Evolutionary conservation across 345 rosid genomes (phyloP).

Genomic region (Triadica sebifera): DNA sequence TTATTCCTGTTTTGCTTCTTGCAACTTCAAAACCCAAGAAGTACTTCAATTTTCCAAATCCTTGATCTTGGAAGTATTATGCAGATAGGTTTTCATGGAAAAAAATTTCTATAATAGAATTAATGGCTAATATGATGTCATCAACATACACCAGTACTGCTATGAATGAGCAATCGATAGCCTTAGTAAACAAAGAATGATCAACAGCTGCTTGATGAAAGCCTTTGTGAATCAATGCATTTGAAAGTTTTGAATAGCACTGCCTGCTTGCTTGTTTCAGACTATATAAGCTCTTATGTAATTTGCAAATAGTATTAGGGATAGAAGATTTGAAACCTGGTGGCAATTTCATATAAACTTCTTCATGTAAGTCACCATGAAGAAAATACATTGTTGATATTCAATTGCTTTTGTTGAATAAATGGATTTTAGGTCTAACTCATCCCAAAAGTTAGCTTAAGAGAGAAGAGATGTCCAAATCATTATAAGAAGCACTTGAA

Average conservation of each 20-base stretch:
- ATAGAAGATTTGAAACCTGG: neutral
- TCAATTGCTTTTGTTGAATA: neutral
- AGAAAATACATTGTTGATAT: neutral
- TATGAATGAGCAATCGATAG: neutral
- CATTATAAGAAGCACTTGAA: no score
- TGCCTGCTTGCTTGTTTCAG: neutral
- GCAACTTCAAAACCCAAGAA: neutral
- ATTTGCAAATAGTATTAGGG: neutral
- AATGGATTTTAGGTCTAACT: no score
- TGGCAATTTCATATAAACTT: neutral
- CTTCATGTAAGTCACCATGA: neutral
- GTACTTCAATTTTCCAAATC: neutral
- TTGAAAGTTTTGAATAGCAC: neutral
- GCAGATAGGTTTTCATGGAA: neutral
- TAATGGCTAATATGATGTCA: neutral
- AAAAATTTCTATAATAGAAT: no score
- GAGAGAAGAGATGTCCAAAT: no score
- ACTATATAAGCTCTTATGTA: neutral
- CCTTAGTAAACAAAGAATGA: neutral
- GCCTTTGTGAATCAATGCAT: neutral
- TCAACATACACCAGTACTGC: neutral
- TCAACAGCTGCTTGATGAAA: neutral
- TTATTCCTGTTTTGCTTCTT: neutral
- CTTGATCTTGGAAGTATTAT: neutral
- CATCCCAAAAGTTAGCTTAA: no score